These are phyloP conservation scores for Escovopsis sp. DNA, from an alignment of 2,329 filamentous ascomycete species.

Conservation along the genomic window DNA sequence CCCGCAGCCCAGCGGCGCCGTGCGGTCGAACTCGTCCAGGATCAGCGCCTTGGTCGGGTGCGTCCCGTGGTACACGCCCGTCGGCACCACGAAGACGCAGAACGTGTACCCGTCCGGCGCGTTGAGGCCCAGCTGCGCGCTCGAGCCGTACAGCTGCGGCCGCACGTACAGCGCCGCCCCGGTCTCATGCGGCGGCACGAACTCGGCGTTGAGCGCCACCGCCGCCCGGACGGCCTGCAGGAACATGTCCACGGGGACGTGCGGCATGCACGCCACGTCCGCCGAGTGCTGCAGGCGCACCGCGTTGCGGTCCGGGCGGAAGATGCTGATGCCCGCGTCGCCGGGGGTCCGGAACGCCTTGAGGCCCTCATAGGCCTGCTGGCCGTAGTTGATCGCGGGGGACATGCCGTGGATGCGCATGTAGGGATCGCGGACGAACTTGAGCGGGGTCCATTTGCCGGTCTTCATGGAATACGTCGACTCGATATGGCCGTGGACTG, in stretches of 20 bases:
- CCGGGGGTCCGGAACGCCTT: conserved; percentile 79
- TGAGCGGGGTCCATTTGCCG: conserved; percentile 61
- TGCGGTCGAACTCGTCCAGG: conserved; percentile 83
- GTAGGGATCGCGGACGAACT: conserved; percentile 70
- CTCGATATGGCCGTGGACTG: conserved; percentile 90
- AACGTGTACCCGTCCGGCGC: conserved; percentile 90
- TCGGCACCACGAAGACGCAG: conserved; percentile 77
- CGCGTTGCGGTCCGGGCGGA: conserved; percentile 78
- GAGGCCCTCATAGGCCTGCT: conserved; percentile 96
- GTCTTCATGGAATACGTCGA: conserved; percentile 64
- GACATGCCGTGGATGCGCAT: conserved; percentile 90
- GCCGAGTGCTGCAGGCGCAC: conserved; percentile 72
- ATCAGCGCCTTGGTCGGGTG: conserved; percentile 79
- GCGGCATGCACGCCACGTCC: conserved; percentile 68
- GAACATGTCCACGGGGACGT: conserved; percentile 64
- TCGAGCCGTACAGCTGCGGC: conserved; percentile 75
- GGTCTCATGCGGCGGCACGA: conserved; percentile 76
- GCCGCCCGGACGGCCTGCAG: conserved; percentile 62
- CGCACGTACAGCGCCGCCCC: conserved; percentile 89
- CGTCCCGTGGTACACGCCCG: conserved; percentile 84
- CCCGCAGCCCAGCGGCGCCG: conserved; percentile 82
- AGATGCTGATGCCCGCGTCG: conserved; percentile 61
- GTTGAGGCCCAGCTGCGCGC: conserved; percentile 71
- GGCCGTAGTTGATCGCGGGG: conserved; percentile 88
- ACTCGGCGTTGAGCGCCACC: conserved; percentile 78